Evolutionary conservation across 495 filamentous ascomycete genomes (phyloP).

Genomic region (Penicillium silybi): DNA sequence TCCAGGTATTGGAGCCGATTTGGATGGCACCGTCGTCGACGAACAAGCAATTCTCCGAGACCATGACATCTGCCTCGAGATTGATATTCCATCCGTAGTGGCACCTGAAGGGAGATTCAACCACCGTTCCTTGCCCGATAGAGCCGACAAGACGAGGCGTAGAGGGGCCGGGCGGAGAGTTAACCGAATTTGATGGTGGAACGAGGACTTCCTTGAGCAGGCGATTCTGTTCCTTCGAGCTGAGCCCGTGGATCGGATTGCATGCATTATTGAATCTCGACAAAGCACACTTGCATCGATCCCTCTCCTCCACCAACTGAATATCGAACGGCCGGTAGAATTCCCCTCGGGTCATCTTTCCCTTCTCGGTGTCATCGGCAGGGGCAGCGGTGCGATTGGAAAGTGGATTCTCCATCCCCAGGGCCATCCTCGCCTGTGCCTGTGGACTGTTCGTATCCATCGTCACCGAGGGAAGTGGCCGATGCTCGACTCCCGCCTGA

Average conservation of each 20-base stretch:
- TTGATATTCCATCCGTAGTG: conserved; percentile 95
- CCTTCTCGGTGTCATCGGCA: conserved; percentile 69
- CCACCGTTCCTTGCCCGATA: conserved; percentile 70
- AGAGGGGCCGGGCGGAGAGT: conserved; percentile 42
- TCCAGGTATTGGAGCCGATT: conserved; percentile 73
- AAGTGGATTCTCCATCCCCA: conserved; percentile 44
- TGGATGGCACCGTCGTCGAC: conserved; percentile 70
- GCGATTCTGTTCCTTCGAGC: conserved; percentile 71
- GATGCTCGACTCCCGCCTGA: conserved; percentile 35
- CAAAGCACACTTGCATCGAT: conserved; percentile 77
- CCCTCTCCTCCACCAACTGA: conserved; percentile 78
- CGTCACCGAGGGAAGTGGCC: conserved; percentile 24
- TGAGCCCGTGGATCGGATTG: conserved; percentile 72
- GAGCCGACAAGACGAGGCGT: conserved; percentile 45
- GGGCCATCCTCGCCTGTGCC: conserved; percentile 43
- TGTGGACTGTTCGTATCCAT: conserved; percentile 43
- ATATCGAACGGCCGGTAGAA: conserved; percentile 73
- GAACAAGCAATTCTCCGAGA: conserved; percentile 83
- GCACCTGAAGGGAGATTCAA: conserved; percentile 89
- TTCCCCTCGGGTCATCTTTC: conserved; percentile 88
- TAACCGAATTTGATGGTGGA: conserved; percentile 43
- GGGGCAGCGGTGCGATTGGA: conserved; percentile 27
- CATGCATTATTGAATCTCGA: conserved; percentile 88
- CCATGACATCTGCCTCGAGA: conserved; percentile 81
- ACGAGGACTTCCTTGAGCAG: conserved; percentile 71